These are phyloP conservation scores for Hypericum perforatum DNA, from an alignment of 345 rosid species.

Conservation along the genomic window DNA sequence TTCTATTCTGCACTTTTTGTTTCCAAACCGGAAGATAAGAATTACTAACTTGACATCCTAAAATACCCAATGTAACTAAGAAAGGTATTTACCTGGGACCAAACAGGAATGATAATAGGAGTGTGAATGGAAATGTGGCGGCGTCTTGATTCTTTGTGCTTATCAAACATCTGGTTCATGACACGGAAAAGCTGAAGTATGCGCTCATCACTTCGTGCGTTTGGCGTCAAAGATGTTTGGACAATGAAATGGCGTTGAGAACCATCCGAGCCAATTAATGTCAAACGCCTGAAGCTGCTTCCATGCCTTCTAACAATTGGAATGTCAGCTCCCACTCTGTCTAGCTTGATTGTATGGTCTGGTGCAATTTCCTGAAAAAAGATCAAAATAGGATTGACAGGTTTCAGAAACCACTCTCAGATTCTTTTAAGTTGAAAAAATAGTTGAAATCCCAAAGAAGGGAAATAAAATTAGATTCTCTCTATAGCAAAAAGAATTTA, in stretches of 20 bases:
- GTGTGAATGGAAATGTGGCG: constrained; percentile 88
- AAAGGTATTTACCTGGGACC: constrained; percentile 74
- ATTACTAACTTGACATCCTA: no score
- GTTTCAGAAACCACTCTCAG: neutral
- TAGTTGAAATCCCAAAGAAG: neutral
- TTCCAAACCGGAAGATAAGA: no score
- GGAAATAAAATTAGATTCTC: no score
- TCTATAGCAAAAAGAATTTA: no score
- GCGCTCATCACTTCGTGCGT: constrained; percentile 96
- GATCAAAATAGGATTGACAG: neutral
- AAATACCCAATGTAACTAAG: neutral
- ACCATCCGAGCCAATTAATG: constrained; percentile 95
- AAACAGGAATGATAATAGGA: constrained; percentile 96
- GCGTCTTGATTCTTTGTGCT: constrained; percentile 91
- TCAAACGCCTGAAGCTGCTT: constrained; percentile 94
- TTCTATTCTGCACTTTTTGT: no score
- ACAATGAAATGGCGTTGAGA: constrained; percentile 92
- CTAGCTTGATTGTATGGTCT: constrained; percentile 87
- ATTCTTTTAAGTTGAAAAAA: neutral
- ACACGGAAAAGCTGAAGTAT: constrained; percentile 95
- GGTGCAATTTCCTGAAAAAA: constrained; percentile 74
- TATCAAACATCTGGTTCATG: constrained; percentile 99
- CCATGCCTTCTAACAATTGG: constrained; percentile 98
- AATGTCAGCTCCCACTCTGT: constrained; percentile 87
- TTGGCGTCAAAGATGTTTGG: constrained; percentile 97